Conservation (phyloP, 202 grass and related monocot species). For the Bolboschoenoplectus hybrid region DNA sequence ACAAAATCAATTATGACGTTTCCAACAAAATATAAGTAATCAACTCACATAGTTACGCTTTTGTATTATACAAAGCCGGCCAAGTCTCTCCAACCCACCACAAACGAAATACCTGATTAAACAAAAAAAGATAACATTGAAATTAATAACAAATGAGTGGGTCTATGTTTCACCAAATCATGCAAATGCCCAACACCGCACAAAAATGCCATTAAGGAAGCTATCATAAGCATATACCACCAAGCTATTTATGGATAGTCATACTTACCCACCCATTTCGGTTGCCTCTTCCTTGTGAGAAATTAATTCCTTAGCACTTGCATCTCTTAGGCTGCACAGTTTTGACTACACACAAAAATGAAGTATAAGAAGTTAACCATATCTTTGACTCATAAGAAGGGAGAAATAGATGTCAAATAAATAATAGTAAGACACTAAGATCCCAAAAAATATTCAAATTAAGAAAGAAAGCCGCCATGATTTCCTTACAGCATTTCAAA, state of each 20-base stretch:
- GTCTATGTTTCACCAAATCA: slow-evolving; percentile 27
- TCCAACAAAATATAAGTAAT: neutral
- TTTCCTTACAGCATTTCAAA: neutral
- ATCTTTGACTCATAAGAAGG: slow-evolving; percentile 4
- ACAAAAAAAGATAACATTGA: slow-evolving; percentile 39
- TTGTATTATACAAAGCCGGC: slow-evolving; percentile 82
- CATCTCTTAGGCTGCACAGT: slow-evolving; percentile 70
- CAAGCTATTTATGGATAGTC: slow-evolving; percentile 6
- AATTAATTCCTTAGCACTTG: slow-evolving; percentile 63
- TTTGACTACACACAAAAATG: slow-evolving; percentile 68
- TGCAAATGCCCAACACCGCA: neutral
- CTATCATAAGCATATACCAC: slow-evolving; percentile 33
- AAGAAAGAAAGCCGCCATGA: neutral
- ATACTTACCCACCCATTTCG: slow-evolving; percentile 96
- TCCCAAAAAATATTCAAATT: neutral
- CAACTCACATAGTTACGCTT: slow-evolving; percentile 91
- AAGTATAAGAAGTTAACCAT: slow-evolving; percentile 33
- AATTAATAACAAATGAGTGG: slow-evolving; percentile 26
- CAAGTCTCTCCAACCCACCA: slow-evolving; percentile 82
- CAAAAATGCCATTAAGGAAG: neutral
- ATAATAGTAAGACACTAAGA: neutral
- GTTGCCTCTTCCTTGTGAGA: slow-evolving; percentile 84
- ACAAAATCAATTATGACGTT: neutral
- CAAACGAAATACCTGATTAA: slow-evolving; percentile 87
- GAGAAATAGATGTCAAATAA: neutral